Evolutionary conservation across 345 rosid genomes (phyloP).

Genomic region (Toxicodendron radicans): DNA sequence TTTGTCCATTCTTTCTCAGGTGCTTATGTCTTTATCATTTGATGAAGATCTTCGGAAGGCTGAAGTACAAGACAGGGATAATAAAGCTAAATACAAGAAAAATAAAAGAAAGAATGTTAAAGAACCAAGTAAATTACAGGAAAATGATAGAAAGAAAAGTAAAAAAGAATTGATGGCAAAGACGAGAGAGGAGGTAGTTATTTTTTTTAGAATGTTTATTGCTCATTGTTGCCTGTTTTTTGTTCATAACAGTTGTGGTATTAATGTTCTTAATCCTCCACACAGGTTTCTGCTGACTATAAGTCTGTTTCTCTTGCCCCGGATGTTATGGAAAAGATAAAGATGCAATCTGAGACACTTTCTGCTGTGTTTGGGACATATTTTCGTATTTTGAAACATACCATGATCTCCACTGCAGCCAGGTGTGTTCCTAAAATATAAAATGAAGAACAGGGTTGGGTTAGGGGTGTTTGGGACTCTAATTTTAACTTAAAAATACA

Average conservation of each 20-base stretch:
- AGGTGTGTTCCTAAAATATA: conserved; percentile 43
- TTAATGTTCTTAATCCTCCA: conserved; percentile 14
- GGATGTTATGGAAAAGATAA: conserved; percentile 58
- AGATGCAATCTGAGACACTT: conserved; percentile 79
- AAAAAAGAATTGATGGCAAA: conserved; percentile 65
- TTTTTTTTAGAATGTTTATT: not conserved
- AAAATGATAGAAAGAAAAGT: conserved; percentile 64
- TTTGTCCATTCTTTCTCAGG: conserved; percentile 40
- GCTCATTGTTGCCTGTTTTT: not conserved
- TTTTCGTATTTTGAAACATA: conserved; percentile 82
- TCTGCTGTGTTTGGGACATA: conserved; percentile 88
- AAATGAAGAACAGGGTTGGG: not conserved
- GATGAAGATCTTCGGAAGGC: conserved; percentile 73
- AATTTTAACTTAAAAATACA: not conserved
- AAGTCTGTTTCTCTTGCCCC: conserved; percentile 63
- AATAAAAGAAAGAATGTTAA: conserved; percentile 48
- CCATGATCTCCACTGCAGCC: conserved; percentile 47
- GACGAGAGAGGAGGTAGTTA: conserved; percentile 74
- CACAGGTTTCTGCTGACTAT: conserved; percentile 84
- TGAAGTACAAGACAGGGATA: conserved; percentile 36
- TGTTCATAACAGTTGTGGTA: not conserved
- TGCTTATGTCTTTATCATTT: conserved; percentile 80
- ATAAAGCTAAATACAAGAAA: conserved; percentile 51
- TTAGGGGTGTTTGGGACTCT: not conserved
- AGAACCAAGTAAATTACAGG: conserved; percentile 53